phyloP scores from a whole-genome alignment of 78 protist genomes.

The Dictyostelium intermedium region DNA sequence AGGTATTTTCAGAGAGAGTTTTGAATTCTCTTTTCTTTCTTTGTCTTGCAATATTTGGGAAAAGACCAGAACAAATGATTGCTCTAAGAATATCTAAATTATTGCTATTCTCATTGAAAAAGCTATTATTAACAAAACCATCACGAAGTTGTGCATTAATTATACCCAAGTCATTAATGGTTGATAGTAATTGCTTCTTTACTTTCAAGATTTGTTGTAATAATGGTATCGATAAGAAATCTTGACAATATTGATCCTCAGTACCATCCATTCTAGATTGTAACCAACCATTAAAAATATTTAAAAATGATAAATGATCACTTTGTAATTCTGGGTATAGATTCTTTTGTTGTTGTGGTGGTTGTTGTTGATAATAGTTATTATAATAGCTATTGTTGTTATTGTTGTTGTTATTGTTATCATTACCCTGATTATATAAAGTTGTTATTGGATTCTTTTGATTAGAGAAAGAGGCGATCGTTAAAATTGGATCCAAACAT shows the following conservation, averaged over 20 bases:
- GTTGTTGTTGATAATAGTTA: background rate
- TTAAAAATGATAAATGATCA: constrained; percentile 28
- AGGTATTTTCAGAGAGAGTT: constrained; percentile 19
- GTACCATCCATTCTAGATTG: background rate
- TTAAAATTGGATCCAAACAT: constrained; percentile 32
- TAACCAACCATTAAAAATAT: constrained; percentile 1
- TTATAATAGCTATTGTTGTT: background rate
- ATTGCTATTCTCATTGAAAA: background rate
- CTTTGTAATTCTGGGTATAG: constrained; percentile 11
- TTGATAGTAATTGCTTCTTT: constrained; percentile 7
- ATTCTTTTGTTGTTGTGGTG: background rate
- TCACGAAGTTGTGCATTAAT: background rate
- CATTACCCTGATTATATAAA: background rate
- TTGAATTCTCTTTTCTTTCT: constrained; percentile 16
- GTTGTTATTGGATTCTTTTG: constrained; percentile 19
- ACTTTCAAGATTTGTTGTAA: constrained; percentile 25
- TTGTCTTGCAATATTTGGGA: constrained; percentile 85
- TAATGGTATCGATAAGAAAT: background rate
- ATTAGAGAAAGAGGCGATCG: constrained; percentile 19
- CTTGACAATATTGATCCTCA: constrained; percentile 14
- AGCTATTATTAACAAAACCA: background rate
- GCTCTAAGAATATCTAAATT: constrained; percentile 63
- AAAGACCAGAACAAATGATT: constrained; percentile 84
- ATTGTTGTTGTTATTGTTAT: background rate
- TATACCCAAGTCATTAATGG: constrained; percentile 4